Evolutionary conservation across 306 rosid species (phyloP), one percentile per base, ranked within the genome.

Genomic region (Lithocarpus polystachyus): DNA sequence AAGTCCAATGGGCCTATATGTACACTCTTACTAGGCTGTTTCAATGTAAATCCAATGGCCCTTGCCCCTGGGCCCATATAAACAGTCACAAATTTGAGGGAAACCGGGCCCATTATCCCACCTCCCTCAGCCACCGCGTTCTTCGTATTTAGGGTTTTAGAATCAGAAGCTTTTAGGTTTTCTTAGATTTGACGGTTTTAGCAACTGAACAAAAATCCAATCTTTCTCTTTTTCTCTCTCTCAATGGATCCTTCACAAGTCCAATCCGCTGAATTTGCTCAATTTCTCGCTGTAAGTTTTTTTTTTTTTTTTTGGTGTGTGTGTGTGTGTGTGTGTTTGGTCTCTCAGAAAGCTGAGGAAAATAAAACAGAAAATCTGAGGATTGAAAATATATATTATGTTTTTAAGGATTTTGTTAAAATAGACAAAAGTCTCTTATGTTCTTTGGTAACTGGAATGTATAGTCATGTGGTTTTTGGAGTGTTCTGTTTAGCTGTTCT

Each of bases 171-270:
- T 31, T 31, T 6, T 18, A 1, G 26, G 33, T 20, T 67, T 31
- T 67, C 24, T 52, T 52, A 55, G 24, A 48, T 54, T 22, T 77
- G 14, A 24, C 78, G 78, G 80, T 71, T 60, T 80, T 80, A 62
- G 56, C 11, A 13, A 54, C 7, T 12, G 67, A 33, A 18, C 51
- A 56, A 37, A 9, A 40, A 40, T 40, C 37, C 73, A 11, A 8
- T 43, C 51, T 3, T 4, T 24, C 35, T 61, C 70, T 40, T 2
- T 65, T 5, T 65, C 13, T 19, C 31, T 3, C 53, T 62, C 73
- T 22, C 69, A 82, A 95, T 95, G 99, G 99, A 95, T 86, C 85
- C 89, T 72, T 91, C 97, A 53, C 65, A 82, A 2, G 76, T 89
- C 5, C 87, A 87, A 75, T 85, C 87, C 26, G 64, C 93, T 22